Evolutionary conservation across 148 eudicot species (phyloP), one percentile per base, ranked within the genome.

Genomic region (Nepenthes mirabilis): DNA sequence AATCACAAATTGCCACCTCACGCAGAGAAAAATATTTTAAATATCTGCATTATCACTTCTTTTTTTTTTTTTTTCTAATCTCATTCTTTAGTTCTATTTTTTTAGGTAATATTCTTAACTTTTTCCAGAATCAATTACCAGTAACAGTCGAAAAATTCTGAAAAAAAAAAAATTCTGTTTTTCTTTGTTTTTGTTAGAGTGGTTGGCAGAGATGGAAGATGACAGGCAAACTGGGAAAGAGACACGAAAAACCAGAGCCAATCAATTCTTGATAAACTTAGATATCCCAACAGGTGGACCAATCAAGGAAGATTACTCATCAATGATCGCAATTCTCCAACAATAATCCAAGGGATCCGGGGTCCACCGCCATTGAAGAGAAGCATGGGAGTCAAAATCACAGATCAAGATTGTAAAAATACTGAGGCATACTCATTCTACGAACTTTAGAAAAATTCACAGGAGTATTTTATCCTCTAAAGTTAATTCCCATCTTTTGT

Each of bases 261-360:
- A 62, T 43, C 45, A 58, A 45, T 40, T 35, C 62, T 45, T 47
- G 62, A 58, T 47, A 51, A 9, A 37, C 54, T 48, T 62, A 35
- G 58, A 47, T 70, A 74, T 74, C 79, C 69, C 60, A 52, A 59
- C 82, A 56, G 57, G 59, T 74, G 77, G 77, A 76, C 78, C 76
- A 77, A 72, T 52, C 66, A 50, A 54, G 9, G 65, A 56, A 58
- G 54, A 64, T 49, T 11, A 5, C 13, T 10, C 23, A 50, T 40
- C 47, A 62, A 61, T 51, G 68, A 63, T 64, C 33, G 55, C 62
- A 12, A 48, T 58, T 63, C 59, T 50, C 74, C 72, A 64, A 50
- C 79, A 74, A 74, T 76, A 51, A 65, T 67, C 34, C 70, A 63
- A 65, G 0, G 36, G 23, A 14, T 5, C 4, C 50, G 56, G 1